Evolutionary conservation across 75 land plant species (phyloP), one percentile per base, ranked within the genome.

Genomic region (Picea glauca): DNA sequence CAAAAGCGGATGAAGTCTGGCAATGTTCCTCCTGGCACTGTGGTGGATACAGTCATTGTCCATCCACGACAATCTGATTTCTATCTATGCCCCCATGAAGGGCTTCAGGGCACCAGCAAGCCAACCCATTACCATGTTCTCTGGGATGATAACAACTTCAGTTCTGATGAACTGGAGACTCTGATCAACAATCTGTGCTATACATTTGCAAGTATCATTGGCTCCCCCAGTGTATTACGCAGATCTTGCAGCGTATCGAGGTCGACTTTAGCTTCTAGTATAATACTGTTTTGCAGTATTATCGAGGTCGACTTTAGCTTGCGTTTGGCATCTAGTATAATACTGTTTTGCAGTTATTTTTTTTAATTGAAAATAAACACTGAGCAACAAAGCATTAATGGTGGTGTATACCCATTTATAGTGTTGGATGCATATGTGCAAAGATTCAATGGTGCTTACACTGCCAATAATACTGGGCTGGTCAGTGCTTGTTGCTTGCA

Each of bases 161-260:
- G 77, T 30, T 85, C 90, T 1, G 91, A 89, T 67, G 78, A 85
- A 7, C 18, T 91, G 31, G 89, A 91, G 77, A 56, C 61, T 35
- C 72, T 91, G 3, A 81, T 89, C 0, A 82, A 89, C 74, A 60
- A 85, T 72, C 20, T 91, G 79, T 89, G 93, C 78, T 91, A 83
- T 81, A 85, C 88, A 4, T 89, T 85, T 85, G 84, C 85, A 9
- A 80, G 89, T 91, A 1, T 91, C 91, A 0, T 72, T 89, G 60
- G 90, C 87, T 11, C 88, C 93, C 12, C 93, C 93, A 0, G 93
- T 90, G 14, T 89, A 89, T 26, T 26, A 26, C 26, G 26, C 26
- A 4, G 91, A 91, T 72, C 81, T 91, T 58, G 93, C 77, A 17
- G 93, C 93, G 0, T 89, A 85, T 54, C 81, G 93, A 59, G 90